Evolutionary conservation across 495 filamentous ascomycete species (phyloP).

Genomic region (Immersiella caudata): DNA sequence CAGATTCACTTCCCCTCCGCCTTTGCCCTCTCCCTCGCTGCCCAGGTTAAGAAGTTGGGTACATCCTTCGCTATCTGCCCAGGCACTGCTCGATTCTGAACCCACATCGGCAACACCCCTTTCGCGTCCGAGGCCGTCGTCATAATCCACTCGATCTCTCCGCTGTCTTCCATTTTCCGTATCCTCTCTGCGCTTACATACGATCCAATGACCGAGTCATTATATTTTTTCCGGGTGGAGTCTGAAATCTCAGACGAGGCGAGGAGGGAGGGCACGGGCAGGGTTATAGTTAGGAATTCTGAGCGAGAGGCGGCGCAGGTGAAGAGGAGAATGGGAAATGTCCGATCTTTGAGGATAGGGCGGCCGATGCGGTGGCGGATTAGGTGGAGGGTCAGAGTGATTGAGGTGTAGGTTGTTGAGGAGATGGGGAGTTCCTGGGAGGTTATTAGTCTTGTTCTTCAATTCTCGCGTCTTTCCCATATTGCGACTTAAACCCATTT

Average conservation of each 20-base stretch:
- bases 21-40: conserved; percentile 38
- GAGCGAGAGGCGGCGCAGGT: conserved; percentile 29
- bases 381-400: conserved; percentile 54
- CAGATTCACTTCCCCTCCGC: background rate
- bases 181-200: conserved; percentile 68
- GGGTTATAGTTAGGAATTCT: conserved; percentile 59
- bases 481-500: too few relatives aligned
- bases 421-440: background rate
- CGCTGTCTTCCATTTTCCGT: conserved; percentile 28
- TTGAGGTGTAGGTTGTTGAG: conserved; percentile 47
- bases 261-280: conserved; percentile 51
- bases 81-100: conserved; percentile 68
- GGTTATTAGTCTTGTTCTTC: background rate
- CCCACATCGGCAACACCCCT: conserved; percentile 66
- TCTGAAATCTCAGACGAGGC: conserved; percentile 24
- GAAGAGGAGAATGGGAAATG: conserved; percentile 58
- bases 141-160: conserved; percentile 66
- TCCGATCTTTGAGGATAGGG: conserved; percentile 55
- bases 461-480: background rate
- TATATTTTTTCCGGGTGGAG: conserved; percentile 27
- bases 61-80: conserved; percentile 72
- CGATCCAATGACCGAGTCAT: conserved; percentile 48
- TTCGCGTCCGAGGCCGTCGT: conserved; percentile 70
- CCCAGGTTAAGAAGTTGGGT: conserved; percentile 67
- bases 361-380: conserved; percentile 55